Evolutionary conservation across 83 land plant species (phyloP).

Genomic region (Larix sibirica): DNA sequence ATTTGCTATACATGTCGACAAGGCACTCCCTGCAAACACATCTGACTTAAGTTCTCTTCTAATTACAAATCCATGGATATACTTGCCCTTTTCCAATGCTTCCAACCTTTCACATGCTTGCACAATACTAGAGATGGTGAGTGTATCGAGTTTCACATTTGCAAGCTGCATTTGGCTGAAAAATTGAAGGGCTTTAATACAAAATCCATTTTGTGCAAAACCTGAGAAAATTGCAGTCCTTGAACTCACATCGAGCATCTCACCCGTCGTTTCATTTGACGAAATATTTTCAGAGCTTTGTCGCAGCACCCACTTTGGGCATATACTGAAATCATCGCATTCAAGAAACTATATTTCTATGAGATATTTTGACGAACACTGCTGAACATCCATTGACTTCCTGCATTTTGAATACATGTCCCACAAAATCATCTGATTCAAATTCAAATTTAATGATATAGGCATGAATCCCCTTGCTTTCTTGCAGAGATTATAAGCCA

Average conservation of each 20-base stretch:
- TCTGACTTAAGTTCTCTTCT: constrained; percentile 21
- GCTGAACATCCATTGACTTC: no score
- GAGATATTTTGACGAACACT: no score
- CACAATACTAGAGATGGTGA: constrained; percentile 30
- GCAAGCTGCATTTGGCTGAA: constrained; percentile 33
- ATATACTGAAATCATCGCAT: no score
- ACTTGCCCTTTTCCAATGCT: constrained; percentile 28
- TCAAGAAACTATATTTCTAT: no score
- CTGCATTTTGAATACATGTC: no score
- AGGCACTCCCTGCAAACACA: constrained; percentile 12
- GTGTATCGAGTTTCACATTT: constrained; percentile 42
- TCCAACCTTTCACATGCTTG: constrained; percentile 54
- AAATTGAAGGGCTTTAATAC: constrained; percentile 33
- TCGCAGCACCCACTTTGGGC: no score
- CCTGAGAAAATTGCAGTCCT: constrained; percentile 58
- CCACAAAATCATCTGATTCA: no score
- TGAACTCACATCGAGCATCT: constrained; percentile 24
- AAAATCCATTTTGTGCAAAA: constrained; percentile 37
- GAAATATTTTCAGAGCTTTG: constrained; percentile 4
- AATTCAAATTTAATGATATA: no score
- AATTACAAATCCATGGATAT: constrained; percentile 29
- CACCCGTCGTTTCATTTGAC: constrained; percentile 2
- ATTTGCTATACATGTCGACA: no score
- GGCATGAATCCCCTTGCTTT: no score
- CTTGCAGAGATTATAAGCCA: no score